phyloP scores from a whole-genome alignment of 306 rosid genomes.

The Cicer cuneatum region DNA sequence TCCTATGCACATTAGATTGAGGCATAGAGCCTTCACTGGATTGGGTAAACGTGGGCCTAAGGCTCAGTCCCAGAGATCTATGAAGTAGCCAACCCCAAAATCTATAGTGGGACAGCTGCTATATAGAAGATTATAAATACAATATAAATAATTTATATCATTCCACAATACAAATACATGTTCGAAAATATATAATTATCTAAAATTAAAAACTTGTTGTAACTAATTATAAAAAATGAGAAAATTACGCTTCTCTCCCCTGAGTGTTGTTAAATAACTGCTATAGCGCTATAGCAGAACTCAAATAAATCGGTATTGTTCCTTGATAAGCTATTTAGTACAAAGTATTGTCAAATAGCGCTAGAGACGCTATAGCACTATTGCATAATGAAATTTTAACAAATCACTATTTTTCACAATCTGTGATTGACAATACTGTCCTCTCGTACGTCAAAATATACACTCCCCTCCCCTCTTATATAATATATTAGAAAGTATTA shows the following conservation, averaged over 20 bases:
- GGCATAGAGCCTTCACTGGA: background rate
- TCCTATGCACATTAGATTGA: background rate
- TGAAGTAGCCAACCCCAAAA: background rate
- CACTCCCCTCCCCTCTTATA: background rate
- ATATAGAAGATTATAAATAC: background rate
- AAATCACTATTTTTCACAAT: too few relatives aligned
- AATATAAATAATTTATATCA: background rate
- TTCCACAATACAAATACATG: background rate
- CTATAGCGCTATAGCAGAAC: background rate
- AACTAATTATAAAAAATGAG: background rate
- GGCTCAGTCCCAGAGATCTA: background rate
- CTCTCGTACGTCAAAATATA: background rate
- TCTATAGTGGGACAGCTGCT: background rate
- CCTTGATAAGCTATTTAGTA: too few relatives aligned
- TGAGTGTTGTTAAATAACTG: background rate
- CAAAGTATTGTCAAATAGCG: too few relatives aligned
- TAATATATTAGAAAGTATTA: background rate
- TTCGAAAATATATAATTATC: too few relatives aligned
- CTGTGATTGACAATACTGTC: background rate
- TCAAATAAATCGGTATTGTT: background rate
- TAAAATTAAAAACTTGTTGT: background rate
- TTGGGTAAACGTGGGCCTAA: background rate
- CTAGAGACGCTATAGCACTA: too few relatives aligned
- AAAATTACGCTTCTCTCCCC: background rate
- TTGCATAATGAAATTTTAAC: too few relatives aligned